Evolutionary conservation across 108 stramenopile genomes (phyloP).

Genomic region (Cyclotella baltica): DNA sequence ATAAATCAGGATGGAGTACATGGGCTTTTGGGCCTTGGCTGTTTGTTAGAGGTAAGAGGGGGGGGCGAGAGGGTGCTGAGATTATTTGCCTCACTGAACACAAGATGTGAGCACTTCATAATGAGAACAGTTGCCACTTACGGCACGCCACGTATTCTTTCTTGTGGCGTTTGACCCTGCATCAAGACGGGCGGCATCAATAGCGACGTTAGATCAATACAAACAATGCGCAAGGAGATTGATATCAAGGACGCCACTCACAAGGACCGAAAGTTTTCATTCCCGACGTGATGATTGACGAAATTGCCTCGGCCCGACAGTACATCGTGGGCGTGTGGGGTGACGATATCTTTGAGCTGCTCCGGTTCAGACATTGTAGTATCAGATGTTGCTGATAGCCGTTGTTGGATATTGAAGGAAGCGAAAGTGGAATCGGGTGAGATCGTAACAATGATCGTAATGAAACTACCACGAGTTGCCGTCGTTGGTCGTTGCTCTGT

Average conservation of each 20-base stretch:
- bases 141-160: constrained; percentile 79
- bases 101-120: constrained; percentile 3
- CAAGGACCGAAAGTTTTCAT: constrained; percentile 79
- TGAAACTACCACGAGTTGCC: neutral
- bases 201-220: neutral
- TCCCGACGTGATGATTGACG: constrained; percentile 85
- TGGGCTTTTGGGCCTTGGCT: constrained; percentile 81
- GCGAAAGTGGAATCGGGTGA: neutral
- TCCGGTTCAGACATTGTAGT: constrained; percentile 17
- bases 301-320: constrained; percentile 86
- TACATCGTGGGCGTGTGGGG: constrained; percentile 78
- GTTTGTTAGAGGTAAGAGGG: neutral
- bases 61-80: no score
- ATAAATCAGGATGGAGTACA: constrained; percentile 75
- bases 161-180: constrained; percentile 75
- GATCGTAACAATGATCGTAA: neutral
- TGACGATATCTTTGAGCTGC: constrained; percentile 53
- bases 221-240: neutral
- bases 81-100: no score
- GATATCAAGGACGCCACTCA: constrained; percentile 8
- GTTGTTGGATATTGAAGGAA: neutral
- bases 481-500: neutral
- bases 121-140: constrained; percentile 10
- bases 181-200: neutral
- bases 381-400: neutral